Conservation (phyloP, 2,329 filamentous ascomycete genomes). For the Penicillium janthinellum region DNA sequence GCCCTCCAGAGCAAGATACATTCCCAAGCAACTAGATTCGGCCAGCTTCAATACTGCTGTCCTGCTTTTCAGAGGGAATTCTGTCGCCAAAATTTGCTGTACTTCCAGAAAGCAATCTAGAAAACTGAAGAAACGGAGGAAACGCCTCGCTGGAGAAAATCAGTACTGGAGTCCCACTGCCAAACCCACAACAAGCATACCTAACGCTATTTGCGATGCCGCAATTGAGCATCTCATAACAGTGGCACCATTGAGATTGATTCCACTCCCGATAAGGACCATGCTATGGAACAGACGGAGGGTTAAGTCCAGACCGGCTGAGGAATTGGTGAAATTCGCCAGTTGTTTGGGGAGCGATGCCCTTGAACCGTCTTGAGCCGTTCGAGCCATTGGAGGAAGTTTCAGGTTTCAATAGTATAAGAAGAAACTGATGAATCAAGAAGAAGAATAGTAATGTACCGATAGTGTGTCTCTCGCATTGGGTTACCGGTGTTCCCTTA, state of each 20-base stretch:
- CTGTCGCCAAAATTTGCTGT: constrained; percentile 43
- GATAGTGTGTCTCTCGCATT: background rate
- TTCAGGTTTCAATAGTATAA: background rate
- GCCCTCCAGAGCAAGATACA: constrained; percentile 68
- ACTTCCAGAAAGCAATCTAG: constrained; percentile 59
- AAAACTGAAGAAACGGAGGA: constrained; percentile 68
- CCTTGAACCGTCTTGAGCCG: background rate
- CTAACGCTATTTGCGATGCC: constrained; percentile 43
- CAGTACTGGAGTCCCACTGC: background rate
- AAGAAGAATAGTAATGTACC: background rate
- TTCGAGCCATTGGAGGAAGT: constrained; percentile 8
- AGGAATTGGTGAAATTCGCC: constrained; percentile 25
- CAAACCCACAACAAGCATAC: constrained; percentile 28
- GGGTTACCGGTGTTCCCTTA: background rate
- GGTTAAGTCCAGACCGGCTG: constrained; percentile 23
- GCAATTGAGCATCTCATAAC: constrained; percentile 37
- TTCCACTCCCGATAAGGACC: constrained; percentile 14
- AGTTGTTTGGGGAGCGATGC: constrained; percentile 20
- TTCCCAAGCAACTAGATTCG: constrained; percentile 60
- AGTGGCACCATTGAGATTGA: constrained; percentile 23
- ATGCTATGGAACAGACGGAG: constrained; percentile 24
- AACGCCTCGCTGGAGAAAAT: constrained; percentile 52
- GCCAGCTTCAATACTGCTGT: constrained; percentile 54
- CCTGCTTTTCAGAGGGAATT: constrained; percentile 16
- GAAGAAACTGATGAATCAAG: background rate